Conservation (phyloP, 768 basidiomycete genomes). For the Kwoniella dejecticola region DNA sequence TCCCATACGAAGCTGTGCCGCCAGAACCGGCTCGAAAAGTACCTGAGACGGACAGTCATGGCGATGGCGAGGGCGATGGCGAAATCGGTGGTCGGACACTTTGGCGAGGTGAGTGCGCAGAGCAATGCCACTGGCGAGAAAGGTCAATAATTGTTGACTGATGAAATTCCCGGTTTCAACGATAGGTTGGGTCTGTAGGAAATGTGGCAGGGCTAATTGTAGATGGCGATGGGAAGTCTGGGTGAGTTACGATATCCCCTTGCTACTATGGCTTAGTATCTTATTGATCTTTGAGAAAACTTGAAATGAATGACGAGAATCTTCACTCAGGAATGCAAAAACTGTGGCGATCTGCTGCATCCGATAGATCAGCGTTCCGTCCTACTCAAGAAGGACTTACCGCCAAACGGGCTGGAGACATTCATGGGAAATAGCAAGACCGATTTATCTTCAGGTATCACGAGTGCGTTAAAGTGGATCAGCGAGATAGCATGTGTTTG, state of each 20-base stretch:
- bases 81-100: constrained; percentile 14
- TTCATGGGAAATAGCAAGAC: constrained; percentile 24
- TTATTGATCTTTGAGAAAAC: not conserved
- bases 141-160: too few species aligned
- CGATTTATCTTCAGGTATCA: constrained; percentile 13
- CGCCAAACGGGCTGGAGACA: not conserved
- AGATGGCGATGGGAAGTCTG: constrained; percentile 45
- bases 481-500: not conserved
- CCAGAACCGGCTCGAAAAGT: constrained; percentile 11
- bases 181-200: constrained; percentile 43
- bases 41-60: constrained; percentile 14
- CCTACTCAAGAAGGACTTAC: not conserved
- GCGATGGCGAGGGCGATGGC: not conserved
- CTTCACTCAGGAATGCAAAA: constrained; percentile 34
- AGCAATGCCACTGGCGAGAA: too few species aligned
- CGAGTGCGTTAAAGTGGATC: not conserved
- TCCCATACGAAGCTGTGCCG: constrained; percentile 36
- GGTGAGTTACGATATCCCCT: constrained; percentile 20
- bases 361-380: constrained; percentile 10
- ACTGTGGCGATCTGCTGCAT: constrained; percentile 22
- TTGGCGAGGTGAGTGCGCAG: constrained; percentile 14
- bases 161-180: too few species aligned
- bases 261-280: too few species aligned
- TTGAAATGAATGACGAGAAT: too few species aligned
- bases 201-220: constrained; percentile 44